Evolutionary conservation across 2,329 filamentous ascomycete genomes (phyloP), one percentile per base, ranked within the genome.

Genomic region (Camptophora hylomeconis): DNA sequence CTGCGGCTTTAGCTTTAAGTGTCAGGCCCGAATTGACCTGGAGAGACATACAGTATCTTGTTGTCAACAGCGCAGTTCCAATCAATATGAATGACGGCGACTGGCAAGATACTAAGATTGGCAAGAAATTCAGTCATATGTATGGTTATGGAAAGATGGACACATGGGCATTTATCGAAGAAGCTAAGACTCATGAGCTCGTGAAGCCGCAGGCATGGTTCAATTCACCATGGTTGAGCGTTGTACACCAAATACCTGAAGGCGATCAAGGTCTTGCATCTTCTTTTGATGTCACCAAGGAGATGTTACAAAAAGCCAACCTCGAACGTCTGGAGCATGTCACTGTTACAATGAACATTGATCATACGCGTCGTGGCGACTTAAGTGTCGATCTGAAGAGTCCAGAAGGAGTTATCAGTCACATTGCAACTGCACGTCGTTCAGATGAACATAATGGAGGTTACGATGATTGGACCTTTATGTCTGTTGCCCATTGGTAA

Each of bases 61-160:
- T 81, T 32, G 67, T 94, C 51, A 63, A 87, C 46, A 89, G 82
- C 1, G 84, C 87, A 0, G 68, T 89, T 16, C 82, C 80, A 1
- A 65, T 95, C 31, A 76, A 92, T 35, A 61, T 74, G 17, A 72
- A 83, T 11, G 61, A 66, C 29, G 74, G 70, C 19, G 78, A 83
- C 39, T 95, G 86, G 80, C 79, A 89, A 50, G 68, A 70, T 24
- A 92, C 84, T 0, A 65, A 70, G 3, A 75, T 81, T 36, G 87
- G 83, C 41, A 82, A 78, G 54, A 75, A 82, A 46, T 98, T 80
- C 60, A 94, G 84, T 50, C 89, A 98, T 52, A 83, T 82, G 25
- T 98, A 80, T 57, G 89, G 87, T 23, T 98, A 92, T 48, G 89
- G 89, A 49, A 95, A 94, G 58, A 71, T 95, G 20, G 89, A 98